Conservation (phyloP, 2,329 filamentous ascomycete species). For the Ophiostoma himal-ulmi region DNA sequence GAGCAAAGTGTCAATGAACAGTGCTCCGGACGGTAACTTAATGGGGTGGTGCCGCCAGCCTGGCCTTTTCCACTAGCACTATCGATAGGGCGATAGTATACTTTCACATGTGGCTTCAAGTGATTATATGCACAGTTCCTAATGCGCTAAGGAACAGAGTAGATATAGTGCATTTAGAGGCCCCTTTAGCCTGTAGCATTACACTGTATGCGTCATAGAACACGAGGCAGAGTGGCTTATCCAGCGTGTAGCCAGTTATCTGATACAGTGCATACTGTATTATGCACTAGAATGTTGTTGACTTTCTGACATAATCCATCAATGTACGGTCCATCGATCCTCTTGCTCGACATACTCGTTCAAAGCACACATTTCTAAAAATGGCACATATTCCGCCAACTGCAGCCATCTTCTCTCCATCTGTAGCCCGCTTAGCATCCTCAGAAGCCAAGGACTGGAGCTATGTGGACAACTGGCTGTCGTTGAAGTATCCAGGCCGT, state of each 20-base stretch:
- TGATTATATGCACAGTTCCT: not conserved
- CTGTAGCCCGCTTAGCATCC: conserved; percentile 65
- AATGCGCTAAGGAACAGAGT: not conserved
- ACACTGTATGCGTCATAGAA: conserved; percentile 10
- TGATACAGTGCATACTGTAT: not conserved
- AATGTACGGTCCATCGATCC: not conserved
- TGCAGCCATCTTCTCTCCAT: conserved; percentile 61
- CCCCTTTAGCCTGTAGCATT: not conserved
- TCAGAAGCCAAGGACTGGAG: conserved; percentile 87
- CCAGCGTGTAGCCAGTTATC: conserved; percentile 7
- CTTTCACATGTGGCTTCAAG: not conserved
- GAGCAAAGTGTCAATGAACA: not conserved
- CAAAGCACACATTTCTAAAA: not conserved
- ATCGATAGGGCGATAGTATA: not conserved
- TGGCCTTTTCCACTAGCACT: conserved; percentile 18
- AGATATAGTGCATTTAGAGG: not conserved
- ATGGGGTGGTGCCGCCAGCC: conserved; percentile 10
- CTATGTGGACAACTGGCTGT: conserved; percentile 78
- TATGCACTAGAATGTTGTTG: not conserved
- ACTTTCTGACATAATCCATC: not conserved
- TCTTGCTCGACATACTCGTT: not conserved
- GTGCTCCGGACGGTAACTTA: not conserved
- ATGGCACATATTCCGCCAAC: conserved; percentile 39
- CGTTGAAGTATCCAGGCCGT: conserved; percentile 59
- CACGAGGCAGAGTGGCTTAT: not conserved